Percentiles rank a stretch among this genome's conserved stretches.
These are phyloP conservation scores for Psilocybe cyanescens DNA, from an alignment of 768 basidiomycete genomes.

Conservation along the genomic window DNA sequence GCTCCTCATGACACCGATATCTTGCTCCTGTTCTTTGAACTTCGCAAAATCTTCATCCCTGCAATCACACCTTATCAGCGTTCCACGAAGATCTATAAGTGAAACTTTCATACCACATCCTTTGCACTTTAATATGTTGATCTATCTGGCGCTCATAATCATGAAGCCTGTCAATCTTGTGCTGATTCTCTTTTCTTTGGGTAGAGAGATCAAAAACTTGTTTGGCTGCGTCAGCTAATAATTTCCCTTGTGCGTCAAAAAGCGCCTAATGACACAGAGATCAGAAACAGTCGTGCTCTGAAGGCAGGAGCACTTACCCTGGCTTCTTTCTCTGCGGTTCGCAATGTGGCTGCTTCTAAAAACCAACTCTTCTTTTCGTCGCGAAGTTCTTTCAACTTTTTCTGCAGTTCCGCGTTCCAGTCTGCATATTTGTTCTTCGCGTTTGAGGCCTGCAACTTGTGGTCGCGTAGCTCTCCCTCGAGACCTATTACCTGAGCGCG, in stretches of 20 bases:
- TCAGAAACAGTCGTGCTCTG: background rate
- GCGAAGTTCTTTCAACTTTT: conserved; percentile 71
- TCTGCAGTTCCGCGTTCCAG: conserved; percentile 83
- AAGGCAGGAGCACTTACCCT: conserved; percentile 44
- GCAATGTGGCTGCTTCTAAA: conserved; percentile 66
- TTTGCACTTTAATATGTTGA: conserved; percentile 75
- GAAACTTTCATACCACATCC: conserved; percentile 64
- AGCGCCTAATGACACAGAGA: conserved; percentile 49
- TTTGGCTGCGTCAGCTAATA: conserved; percentile 69
- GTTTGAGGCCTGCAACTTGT: conserved; percentile 72
- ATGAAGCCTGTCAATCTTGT: conserved; percentile 77
- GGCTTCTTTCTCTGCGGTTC: conserved; percentile 72
- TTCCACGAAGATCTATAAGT: background rate
- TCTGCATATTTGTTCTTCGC: conserved; percentile 81
- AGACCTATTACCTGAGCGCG: conserved; percentile 67
- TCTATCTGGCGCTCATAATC: conserved; percentile 92
- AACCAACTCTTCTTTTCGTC: conserved; percentile 84
- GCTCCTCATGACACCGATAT: conserved; percentile 58
- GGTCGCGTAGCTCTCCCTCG: conserved; percentile 70
- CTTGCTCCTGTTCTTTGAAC: conserved; percentile 66
- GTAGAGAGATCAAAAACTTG: conserved; percentile 77
- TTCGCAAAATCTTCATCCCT: conserved; percentile 80
- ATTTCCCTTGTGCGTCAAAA: conserved; percentile 68
- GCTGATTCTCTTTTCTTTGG: conserved; percentile 74
- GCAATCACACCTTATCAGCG: background rate